phyloP scores from a whole-genome alignment of 1,284 basidiomycete species.

The Ustilago loliicola region DNA sequence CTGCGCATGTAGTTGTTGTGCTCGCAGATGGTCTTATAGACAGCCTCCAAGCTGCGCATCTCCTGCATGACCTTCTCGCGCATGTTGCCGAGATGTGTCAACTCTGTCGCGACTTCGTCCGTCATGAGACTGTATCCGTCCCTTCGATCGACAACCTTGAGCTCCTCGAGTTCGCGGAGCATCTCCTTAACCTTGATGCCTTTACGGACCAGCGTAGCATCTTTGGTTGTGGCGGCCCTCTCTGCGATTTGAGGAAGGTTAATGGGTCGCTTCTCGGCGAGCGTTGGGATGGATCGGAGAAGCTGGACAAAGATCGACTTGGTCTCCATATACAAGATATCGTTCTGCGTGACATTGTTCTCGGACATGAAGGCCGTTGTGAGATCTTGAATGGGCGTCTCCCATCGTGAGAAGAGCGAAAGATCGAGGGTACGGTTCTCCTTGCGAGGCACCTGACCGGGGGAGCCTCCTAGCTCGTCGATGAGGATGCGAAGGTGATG shows the following conservation, averaged over 20 bases:
- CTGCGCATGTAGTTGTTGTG: conserved; percentile 97
- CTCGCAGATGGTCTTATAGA: conserved; percentile 99
- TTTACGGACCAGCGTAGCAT: conserved; percentile 91
- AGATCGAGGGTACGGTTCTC: conserved; percentile 96
- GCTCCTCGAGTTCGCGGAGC: conserved; percentile 93
- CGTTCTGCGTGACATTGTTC: conserved; percentile 94
- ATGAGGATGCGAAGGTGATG: conserved; percentile 95
- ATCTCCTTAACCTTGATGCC: conserved; percentile 99
- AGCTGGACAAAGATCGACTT: conserved; percentile 99
- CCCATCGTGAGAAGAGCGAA: conserved; percentile 95
- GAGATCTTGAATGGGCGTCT: conserved; percentile 97
- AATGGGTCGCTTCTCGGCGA: conserved; percentile 86
- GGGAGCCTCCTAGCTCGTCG: conserved; percentile 93
- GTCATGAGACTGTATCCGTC: conserved; percentile 95
- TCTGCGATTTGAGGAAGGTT: conserved; percentile 91
- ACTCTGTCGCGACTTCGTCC: conserved; percentile 94
- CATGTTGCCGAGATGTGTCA: conserved; percentile 94
- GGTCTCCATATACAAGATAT: conserved; percentile 99
- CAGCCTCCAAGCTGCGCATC: conserved; percentile 90
- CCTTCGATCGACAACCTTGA: conserved; percentile 83
- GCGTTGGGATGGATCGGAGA: conserved; percentile 87
- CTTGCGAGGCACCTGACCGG: conserved; percentile 93
- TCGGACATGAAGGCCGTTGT: conserved; percentile 91
- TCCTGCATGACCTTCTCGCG: conserved; percentile 95
- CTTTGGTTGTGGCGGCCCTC: conserved; percentile 94